Evolutionary conservation across 441 rosid species (phyloP).

Genomic region (Populus hybrid): DNA sequence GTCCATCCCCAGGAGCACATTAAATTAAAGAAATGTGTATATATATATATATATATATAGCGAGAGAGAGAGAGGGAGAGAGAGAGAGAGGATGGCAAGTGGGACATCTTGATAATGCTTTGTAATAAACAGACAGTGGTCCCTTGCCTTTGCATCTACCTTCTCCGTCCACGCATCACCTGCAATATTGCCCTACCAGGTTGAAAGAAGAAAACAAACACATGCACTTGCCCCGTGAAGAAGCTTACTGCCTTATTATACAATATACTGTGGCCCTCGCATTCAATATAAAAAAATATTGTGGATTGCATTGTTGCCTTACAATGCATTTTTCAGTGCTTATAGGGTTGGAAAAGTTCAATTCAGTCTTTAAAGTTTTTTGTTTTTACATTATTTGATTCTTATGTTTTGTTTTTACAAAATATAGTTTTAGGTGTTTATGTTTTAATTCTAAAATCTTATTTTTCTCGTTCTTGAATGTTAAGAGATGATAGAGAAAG

Average conservation of each 20-base stretch:
- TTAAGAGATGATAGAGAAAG: no score
- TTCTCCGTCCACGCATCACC: constrained; percentile 5
- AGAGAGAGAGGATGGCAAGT: not conserved
- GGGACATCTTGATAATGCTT: constrained; percentile 8
- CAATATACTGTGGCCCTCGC: not conserved
- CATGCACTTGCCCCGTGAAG: not conserved
- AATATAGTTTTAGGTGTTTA: not conserved
- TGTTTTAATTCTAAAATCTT: no score
- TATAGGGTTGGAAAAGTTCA: not conserved
- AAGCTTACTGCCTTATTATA: not conserved
- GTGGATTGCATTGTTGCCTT: not conserved
- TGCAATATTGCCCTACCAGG: not conserved
- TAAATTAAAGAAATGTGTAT: constrained; percentile 7
- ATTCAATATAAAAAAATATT: not conserved
- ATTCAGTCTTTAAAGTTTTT: not conserved
- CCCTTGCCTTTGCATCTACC: not conserved
- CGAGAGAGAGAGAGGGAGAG: no score
- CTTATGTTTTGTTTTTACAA: no score
- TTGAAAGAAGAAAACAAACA: constrained; percentile 14
- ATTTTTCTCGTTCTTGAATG: no score
- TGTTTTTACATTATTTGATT: not conserved
- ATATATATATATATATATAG: no score
- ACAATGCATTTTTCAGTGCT: no score
- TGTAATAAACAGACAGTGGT: constrained; percentile 12
- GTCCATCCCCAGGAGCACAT: not conserved